These are phyloP conservation scores for Fusarium sp. DNA, from an alignment of 2,329 filamentous ascomycete species.

Conservation along the genomic window DNA sequence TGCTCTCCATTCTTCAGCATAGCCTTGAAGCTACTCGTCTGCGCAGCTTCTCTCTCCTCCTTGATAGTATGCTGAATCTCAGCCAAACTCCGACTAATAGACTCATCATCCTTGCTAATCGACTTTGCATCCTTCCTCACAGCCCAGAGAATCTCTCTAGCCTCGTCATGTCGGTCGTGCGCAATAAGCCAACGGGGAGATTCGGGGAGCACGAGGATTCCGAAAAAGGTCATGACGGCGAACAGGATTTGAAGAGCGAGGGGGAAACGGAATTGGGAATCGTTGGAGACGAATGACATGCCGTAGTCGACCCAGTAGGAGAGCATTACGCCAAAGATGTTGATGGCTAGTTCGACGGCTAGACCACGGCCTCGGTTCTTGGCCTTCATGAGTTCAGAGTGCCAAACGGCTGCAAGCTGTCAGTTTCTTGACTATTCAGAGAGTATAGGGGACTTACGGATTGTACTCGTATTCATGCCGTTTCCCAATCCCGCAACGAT, in stretches of 20 bases:
- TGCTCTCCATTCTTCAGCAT: slow-evolving; percentile 57
- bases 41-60: slow-evolving; percentile 54
- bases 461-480: slow-evolving; percentile 62
- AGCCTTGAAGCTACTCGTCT: slow-evolving; percentile 48
- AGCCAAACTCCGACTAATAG: slow-evolving; percentile 45
- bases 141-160: slow-evolving; percentile 49
- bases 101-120: slow-evolving; percentile 43
- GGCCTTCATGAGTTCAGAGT: slow-evolving; percentile 57
- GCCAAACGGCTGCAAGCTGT: slow-evolving; percentile 50
- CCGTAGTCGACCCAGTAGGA: slow-evolving; percentile 55
- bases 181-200: slow-evolving; percentile 56
- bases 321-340: slow-evolving; percentile 53
- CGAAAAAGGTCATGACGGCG: slow-evolving; percentile 50
- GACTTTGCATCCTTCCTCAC: slow-evolving; percentile 45
- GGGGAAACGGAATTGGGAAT: slow-evolving; percentile 58
- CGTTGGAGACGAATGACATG: slow-evolving; percentile 51
- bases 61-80: slow-evolving; percentile 55
- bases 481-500: slow-evolving; percentile 60
- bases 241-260: slow-evolving; percentile 59
- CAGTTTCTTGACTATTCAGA: neutral
- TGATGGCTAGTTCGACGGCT: slow-evolving; percentile 51
- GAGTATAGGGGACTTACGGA: slow-evolving; percentile 43
- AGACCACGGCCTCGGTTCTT: slow-evolving; percentile 50
- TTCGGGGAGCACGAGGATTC: slow-evolving; percentile 56
- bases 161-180: slow-evolving; percentile 58